phyloP scores from a whole-genome alignment of 2,329 filamentous ascomycete genomes.

The Paraphoma chrysanthemicola region DNA sequence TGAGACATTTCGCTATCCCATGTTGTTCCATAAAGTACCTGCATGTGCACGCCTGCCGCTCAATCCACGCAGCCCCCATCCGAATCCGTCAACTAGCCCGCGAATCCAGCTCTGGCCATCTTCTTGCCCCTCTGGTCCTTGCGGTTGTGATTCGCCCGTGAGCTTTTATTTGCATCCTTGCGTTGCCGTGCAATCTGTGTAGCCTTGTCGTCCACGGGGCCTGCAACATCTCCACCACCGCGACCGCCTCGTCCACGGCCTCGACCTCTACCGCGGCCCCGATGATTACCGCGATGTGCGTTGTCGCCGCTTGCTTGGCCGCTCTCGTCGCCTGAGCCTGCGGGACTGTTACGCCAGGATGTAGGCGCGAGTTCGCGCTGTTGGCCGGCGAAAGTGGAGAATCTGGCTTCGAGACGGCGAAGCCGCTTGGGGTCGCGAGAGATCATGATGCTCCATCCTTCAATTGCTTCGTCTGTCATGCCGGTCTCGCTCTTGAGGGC shows the following conservation, averaged over 20 bases:
- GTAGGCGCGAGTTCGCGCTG: conserved; percentile 72
- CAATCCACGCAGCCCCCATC: neutral
- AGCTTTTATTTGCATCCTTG: conserved; percentile 84
- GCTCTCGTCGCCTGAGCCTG: conserved; percentile 62
- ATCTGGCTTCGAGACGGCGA: conserved; percentile 74
- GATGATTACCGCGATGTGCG: conserved; percentile 27
- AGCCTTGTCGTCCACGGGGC: conserved; percentile 71
- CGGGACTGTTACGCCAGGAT: conserved; percentile 62
- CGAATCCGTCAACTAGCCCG: conserved; percentile 39
- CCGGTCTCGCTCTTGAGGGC: conserved; percentile 77
- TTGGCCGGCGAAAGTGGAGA: conserved; percentile 68
- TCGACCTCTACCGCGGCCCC: conserved; percentile 26
- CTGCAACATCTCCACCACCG: conserved; percentile 64
- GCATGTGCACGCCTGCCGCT: neutral
- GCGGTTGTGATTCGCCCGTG: conserved; percentile 85
- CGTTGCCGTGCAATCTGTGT: conserved; percentile 73
- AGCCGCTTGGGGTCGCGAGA: conserved; percentile 72
- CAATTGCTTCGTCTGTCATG: conserved; percentile 92
- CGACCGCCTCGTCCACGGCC: conserved; percentile 44
- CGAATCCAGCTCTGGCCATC: conserved; percentile 64
- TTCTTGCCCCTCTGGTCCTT: conserved; percentile 72
- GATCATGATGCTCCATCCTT: conserved; percentile 93
- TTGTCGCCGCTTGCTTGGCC: conserved; percentile 52
- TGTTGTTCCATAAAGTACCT: neutral
- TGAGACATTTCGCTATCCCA: neutral